Evolutionary conservation across 768 basidiomycete species (phyloP).

Genomic region (Pleurotus ostreatus): DNA sequence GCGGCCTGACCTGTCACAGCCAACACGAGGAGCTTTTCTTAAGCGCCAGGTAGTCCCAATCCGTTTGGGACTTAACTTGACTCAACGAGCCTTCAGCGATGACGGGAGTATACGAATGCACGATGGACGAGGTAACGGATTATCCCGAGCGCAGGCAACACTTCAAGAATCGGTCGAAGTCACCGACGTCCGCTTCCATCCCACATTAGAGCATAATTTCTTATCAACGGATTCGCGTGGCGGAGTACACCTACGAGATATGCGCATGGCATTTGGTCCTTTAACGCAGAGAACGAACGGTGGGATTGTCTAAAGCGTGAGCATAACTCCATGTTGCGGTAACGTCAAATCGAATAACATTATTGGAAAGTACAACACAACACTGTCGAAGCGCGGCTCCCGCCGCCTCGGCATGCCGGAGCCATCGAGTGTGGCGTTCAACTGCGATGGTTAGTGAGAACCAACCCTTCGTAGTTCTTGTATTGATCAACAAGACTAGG

Average conservation of each 20-base stretch:
- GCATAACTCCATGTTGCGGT: conserved; percentile 12
- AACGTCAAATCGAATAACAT: background rate
- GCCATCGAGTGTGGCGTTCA: conserved; percentile 63
- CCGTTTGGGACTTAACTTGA: conserved; percentile 1
- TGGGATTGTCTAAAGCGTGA: conserved; percentile 54
- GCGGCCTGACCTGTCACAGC: conserved; percentile 64
- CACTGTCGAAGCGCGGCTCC: conserved; percentile 34
- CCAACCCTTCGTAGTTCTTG: background rate
- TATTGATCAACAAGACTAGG: conserved; percentile 27
- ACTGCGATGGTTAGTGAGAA: conserved; percentile 51
- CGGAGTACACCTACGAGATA: conserved; percentile 62
- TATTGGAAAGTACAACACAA: conserved; percentile 35
- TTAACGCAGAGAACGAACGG: conserved; percentile 34
- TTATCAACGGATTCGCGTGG: conserved; percentile 59
- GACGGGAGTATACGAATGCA: conserved; percentile 65
- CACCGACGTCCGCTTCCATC: conserved; percentile 66
- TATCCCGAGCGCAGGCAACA: conserved; percentile 41
- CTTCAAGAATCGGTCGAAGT: conserved; percentile 54
- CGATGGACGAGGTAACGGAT: conserved; percentile 42
- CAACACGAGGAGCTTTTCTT: conserved; percentile 63
- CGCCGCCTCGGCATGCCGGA: conserved; percentile 54
- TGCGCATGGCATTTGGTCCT: conserved; percentile 70
- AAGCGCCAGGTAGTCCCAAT: conserved; percentile 53
- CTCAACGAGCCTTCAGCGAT: conserved; percentile 42
- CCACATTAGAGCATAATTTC: conserved; percentile 64